phyloP scores from a whole-genome alignment of 768 basidiomycete genomes.

The Cystobasidium onofrii region DNA sequence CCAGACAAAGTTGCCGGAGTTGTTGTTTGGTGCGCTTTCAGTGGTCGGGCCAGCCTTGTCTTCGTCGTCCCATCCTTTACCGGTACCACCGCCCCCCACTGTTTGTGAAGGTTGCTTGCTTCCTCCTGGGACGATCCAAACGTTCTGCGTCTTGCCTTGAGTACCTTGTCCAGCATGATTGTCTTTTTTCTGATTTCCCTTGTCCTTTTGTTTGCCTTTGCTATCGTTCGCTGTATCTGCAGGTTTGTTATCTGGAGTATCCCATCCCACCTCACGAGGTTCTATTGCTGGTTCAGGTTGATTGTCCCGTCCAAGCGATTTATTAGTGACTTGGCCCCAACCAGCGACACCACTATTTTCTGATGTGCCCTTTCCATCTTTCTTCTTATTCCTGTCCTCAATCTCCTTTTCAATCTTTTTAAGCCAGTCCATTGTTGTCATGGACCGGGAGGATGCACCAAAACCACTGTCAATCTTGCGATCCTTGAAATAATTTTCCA shows the following conservation, averaged over 20 bases:
- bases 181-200: too few species aligned
- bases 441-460: background rate
- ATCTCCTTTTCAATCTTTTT: slow-evolving; percentile 16
- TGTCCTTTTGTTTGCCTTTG: too few species aligned
- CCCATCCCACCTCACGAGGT: background rate
- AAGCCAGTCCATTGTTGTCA: slow-evolving; percentile 7
- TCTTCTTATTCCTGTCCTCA: slow-evolving; percentile 2
- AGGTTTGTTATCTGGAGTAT: background rate
- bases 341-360: background rate
- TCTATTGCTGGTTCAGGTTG: background rate
- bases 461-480: background rate
- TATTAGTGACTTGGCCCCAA: background rate
- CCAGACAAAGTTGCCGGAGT: too few species aligned
- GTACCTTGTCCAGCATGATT: too few species aligned
- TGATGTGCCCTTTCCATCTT: background rate
- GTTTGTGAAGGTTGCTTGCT: too few species aligned
- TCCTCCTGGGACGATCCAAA: too few species aligned
- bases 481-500: slow-evolving; percentile 9
- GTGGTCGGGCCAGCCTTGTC: too few species aligned
- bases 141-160: too few species aligned
- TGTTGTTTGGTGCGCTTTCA: too few species aligned
- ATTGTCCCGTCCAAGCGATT: background rate
- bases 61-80: too few species aligned
- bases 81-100: too few species aligned
- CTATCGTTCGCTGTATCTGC: background rate